A percentile compares a stretch with the other conserved stretches of the same genome.
Conservation (phyloP, 257 asterid genomes). For the Rehmannia glutinosa region DNA sequence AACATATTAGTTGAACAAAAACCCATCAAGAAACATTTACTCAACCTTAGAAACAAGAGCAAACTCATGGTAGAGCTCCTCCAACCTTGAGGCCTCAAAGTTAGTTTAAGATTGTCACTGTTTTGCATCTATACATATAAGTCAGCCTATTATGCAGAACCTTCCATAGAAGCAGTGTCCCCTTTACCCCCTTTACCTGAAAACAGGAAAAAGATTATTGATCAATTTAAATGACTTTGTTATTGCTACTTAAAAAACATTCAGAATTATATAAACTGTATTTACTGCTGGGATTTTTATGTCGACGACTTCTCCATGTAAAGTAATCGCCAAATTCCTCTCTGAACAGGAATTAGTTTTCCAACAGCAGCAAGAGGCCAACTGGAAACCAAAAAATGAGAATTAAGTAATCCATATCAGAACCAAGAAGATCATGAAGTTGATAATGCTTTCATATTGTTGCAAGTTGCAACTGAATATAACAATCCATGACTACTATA, state of each 20-base stretch:
- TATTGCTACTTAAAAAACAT: neutral
- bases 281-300: slow-evolving; percentile 22
- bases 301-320: slow-evolving; percentile 8
- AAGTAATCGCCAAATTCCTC: slow-evolving; percentile 39
- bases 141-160: slow-evolving; percentile 13
- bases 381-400: slow-evolving; percentile 19
- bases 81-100: slow-evolving; percentile 1
- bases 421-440: neutral
- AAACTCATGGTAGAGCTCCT: neutral
- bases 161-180: slow-evolving; percentile 10
- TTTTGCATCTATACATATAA: slow-evolving; percentile 14
- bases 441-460: neutral
- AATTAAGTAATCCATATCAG: neutral
- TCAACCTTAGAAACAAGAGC: neutral
- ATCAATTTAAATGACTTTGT: neutral
- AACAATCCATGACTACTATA: neutral
- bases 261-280: neutral
- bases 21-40: neutral
- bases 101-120: slow-evolving; percentile 9
- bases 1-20: neutral
- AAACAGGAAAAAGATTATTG: neutral
- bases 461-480: neutral
- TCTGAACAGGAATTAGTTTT: slow-evolving; percentile 49
- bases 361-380: slow-evolving; percentile 69
- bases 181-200: slow-evolving; percentile 23